A percentile compares a stretch with the other conserved stretches of the same genome.
These are phyloP conservation scores for Steccherinum ochraceum DNA, from an alignment of 768 basidiomycete genomes.

Conservation along the genomic window DNA sequence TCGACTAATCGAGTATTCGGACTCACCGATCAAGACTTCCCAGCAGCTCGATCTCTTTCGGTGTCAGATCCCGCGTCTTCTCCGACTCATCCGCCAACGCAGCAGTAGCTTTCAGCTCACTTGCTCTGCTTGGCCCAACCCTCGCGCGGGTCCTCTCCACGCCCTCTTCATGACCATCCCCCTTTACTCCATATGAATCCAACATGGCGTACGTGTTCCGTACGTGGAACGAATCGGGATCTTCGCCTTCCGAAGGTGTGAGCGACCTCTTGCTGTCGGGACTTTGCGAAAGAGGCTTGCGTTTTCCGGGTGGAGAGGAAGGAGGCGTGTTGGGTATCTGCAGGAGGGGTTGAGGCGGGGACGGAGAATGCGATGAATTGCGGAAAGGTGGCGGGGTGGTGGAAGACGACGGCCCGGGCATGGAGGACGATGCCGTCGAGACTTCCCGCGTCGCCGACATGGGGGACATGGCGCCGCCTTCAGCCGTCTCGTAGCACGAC, in stretches of 20 bases:
- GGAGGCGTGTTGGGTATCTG: constrained; percentile 18
- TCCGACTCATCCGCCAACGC: constrained; percentile 52
- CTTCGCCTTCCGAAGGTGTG: constrained; percentile 72
- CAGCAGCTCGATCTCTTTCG: constrained; percentile 70
- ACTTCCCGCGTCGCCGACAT: background rate
- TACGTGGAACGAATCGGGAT: constrained; percentile 76
- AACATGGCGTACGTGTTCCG: constrained; percentile 85
- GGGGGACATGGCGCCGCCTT: background rate
- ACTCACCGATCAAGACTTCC: constrained; percentile 82
- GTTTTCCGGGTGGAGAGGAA: constrained; percentile 26
- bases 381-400: constrained; percentile 8
- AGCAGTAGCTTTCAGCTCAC: constrained; percentile 51
- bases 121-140: constrained; percentile 45
- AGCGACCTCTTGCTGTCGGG: constrained; percentile 53
- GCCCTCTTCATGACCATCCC: constrained; percentile 92
- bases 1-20: background rate
- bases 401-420: background rate
- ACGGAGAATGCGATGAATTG: constrained; percentile 9
- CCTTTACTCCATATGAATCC: constrained; percentile 86
- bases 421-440: constrained; percentile 3
- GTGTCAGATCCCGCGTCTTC: constrained; percentile 59
- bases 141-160: constrained; percentile 87
- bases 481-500: background rate
- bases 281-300: constrained; percentile 18
- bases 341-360: constrained; percentile 14